Conservation (phyloP, 495 filamentous ascomycete species). For the Saxophila tyrrhenica region DNA sequence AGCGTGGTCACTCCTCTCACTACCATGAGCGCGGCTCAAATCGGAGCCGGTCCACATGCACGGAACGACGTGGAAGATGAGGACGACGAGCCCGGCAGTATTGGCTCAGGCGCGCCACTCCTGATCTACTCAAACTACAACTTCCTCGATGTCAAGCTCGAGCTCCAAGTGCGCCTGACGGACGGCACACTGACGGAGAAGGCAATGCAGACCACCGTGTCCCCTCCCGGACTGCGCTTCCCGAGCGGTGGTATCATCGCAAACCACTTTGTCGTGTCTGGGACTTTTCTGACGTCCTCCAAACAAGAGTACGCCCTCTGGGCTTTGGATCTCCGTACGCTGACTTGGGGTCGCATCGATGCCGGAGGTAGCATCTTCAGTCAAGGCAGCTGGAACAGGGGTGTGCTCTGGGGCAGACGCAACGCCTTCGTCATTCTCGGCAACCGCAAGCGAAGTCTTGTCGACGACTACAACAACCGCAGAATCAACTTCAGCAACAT, state of each 20-base stretch:
- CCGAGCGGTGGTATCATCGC: slow-evolving; percentile 91
- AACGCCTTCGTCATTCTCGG: slow-evolving; percentile 93
- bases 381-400: slow-evolving; percentile 94
- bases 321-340: slow-evolving; percentile 76
- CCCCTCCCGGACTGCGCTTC: slow-evolving; percentile 84
- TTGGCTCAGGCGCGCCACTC: slow-evolving; percentile 66
- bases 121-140: slow-evolving; percentile 99
- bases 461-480: slow-evolving; percentile 96
- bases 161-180: slow-evolving; percentile 73
- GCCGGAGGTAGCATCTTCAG: slow-evolving; percentile 88
- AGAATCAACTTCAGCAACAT: slow-evolving; percentile 95
- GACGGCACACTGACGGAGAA: slow-evolving; percentile 82
- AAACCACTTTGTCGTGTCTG: slow-evolving; percentile 90
- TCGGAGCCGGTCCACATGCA: slow-evolving; percentile 45
- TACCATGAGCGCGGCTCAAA: slow-evolving; percentile 53
- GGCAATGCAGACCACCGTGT: slow-evolving; percentile 74
- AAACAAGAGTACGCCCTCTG: slow-evolving; percentile 98
- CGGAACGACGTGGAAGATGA: slow-evolving; percentile 31
- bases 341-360: slow-evolving; percentile 93
- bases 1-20: slow-evolving; percentile 83
- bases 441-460: slow-evolving; percentile 82
- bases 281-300: slow-evolving; percentile 91
- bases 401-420: slow-evolving; percentile 79
- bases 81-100: slow-evolving; percentile 25
- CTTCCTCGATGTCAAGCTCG: slow-evolving; percentile 90